A percentile compares a stretch with the other conserved stretches of the same genome.
phyloP scores from a whole-genome alignment of 257 asterid species.

The Coffea canephora region DNA sequence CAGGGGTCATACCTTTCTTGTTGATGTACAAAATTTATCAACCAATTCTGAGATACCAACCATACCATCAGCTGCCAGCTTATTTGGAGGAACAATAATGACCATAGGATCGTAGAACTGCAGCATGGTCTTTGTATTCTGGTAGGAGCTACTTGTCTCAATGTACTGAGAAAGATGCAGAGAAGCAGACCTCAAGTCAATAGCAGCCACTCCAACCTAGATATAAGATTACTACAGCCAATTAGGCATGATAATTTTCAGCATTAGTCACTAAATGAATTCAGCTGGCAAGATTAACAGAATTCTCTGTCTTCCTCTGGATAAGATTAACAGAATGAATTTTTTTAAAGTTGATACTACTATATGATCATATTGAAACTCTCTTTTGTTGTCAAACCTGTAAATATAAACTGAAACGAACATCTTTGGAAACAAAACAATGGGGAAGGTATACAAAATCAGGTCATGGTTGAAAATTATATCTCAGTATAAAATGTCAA shows the following conservation, averaged over 20 bases:
- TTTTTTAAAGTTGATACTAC: too few species aligned
- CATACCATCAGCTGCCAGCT: constrained; percentile 89
- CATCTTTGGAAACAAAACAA: too few species aligned
- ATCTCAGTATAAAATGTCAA: too few species aligned
- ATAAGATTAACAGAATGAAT: background rate
- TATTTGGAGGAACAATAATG: constrained; percentile 78
- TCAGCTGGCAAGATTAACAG: background rate
- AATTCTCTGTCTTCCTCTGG: background rate
- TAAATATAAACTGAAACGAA: background rate
- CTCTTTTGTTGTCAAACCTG: background rate
- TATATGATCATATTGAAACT: background rate
- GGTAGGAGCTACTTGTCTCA: constrained; percentile 93
- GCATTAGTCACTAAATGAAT: constrained; percentile 12
- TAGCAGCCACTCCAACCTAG: constrained; percentile 97
- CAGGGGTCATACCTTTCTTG: constrained; percentile 51
- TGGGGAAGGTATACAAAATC: too few species aligned
- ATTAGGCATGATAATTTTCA: background rate
- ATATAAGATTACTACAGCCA: constrained; percentile 10
- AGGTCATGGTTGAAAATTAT: too few species aligned
- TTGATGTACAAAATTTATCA: constrained; percentile 65
- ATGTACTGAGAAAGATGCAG: constrained; percentile 94
- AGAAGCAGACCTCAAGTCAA: constrained; percentile 92
- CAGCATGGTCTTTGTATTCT: constrained; percentile 86
- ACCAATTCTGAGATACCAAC: constrained; percentile 91
- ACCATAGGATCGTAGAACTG: constrained; percentile 87